Evolutionary conservation across 164 flowering plant species (phyloP).

Genomic region (Amborella trichopoda): DNA sequence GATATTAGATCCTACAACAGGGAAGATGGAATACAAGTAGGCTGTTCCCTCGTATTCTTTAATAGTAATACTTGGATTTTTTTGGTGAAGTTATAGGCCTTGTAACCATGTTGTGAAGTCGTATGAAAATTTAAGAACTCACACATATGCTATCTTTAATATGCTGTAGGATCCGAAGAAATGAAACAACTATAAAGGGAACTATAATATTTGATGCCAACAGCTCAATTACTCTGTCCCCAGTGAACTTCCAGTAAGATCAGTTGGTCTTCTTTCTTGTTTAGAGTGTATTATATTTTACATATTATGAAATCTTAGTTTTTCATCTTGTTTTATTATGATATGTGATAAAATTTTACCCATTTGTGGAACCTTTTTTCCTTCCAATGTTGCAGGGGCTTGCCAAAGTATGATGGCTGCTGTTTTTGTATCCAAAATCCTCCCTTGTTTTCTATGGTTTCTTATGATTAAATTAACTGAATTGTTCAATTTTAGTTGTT

Average conservation of each 20-base stretch:
- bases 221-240: constrained; percentile 79
- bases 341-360: background rate
- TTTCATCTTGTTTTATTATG: background rate
- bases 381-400: constrained; percentile 52
- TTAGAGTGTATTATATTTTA: background rate
- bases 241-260: constrained; percentile 92
- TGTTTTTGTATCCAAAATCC: constrained; percentile 82
- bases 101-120: too few relatives aligned
- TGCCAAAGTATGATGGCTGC: constrained; percentile 95
- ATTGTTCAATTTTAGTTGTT: background rate
- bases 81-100: background rate
- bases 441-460: background rate
- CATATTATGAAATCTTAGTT: background rate
- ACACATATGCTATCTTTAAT: background rate
- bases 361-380: constrained; percentile 1
- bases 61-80: background rate
- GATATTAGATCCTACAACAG: constrained; percentile 91
- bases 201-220: constrained; percentile 70
- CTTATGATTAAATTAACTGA: background rate
- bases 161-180: constrained; percentile 62
- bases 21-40: constrained; percentile 99
- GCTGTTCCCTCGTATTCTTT: constrained; percentile 1
- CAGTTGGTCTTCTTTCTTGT: background rate
- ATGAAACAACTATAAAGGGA: constrained; percentile 79
- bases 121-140: background rate